Evolutionary conservation across 2,329 filamentous ascomycete genomes (phyloP).

Genomic region (Arthrobotrys musiformis): DNA sequence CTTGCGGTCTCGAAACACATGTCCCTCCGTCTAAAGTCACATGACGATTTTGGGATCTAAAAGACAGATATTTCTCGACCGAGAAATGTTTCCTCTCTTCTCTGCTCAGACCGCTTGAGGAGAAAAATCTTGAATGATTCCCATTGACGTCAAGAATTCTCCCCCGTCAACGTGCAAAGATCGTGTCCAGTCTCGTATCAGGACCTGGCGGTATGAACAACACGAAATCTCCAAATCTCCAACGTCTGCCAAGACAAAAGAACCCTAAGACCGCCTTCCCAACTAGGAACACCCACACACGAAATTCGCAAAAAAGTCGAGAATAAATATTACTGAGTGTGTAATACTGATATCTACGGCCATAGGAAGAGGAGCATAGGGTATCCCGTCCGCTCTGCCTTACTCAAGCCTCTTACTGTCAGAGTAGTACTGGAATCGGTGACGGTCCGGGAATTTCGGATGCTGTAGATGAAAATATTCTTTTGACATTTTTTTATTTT

Average conservation of each 20-base stretch:
- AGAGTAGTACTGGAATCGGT: slow-evolving; percentile 18
- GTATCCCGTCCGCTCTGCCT: slow-evolving; percentile 47
- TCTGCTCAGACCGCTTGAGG: too few species aligned
- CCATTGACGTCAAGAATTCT: too few species aligned
- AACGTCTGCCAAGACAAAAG: slow-evolving; percentile 8
- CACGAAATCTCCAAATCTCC: slow-evolving; percentile 10
- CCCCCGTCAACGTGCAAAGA: too few species aligned
- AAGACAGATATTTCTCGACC: too few species aligned
- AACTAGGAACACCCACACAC: not conserved
- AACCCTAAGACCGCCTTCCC: slow-evolving; percentile 12
- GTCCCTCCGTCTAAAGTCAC: too few species aligned
- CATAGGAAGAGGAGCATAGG: slow-evolving; percentile 33
- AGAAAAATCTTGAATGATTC: too few species aligned
- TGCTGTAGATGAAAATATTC: slow-evolving; percentile 26
- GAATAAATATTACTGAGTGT: not conserved
- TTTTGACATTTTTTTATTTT: slow-evolving; percentile 4
- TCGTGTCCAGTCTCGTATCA: too few species aligned
- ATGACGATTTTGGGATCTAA: too few species aligned
- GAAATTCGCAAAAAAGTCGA: slow-evolving; percentile 5
- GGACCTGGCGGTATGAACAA: too few species aligned
- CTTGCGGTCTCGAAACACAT: too few species aligned
- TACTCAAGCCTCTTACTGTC: slow-evolving; percentile 37
- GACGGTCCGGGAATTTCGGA: slow-evolving; percentile 22
- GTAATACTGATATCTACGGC: slow-evolving; percentile 18
- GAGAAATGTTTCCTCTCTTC: too few species aligned